Conservation (phyloP, 2,329 filamentous ascomycete genomes). For the Raffaelea deltoideospora region DNA sequence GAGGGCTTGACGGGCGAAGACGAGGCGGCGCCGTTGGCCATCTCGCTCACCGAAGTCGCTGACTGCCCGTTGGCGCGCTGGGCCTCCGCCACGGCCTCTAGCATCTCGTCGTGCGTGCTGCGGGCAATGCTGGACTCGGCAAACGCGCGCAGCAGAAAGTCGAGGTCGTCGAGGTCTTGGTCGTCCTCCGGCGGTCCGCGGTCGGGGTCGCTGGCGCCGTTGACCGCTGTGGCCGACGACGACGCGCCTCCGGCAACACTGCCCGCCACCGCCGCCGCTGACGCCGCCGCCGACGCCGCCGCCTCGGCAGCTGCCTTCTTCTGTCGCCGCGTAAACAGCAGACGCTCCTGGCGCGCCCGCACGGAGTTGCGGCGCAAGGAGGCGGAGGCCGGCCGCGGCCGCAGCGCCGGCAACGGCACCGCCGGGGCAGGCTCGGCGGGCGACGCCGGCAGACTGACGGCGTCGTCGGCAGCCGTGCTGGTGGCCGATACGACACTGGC, state of each 20-base stretch:
- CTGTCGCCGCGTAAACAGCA: constrained; percentile 76
- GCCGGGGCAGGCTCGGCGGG: too few relatives aligned
- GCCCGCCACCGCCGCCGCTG: constrained; percentile 48
- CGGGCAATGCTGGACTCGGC: constrained; percentile 61
- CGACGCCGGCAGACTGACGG: too few relatives aligned
- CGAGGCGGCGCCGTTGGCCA: not conserved
- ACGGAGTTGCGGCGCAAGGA: constrained; percentile 66
- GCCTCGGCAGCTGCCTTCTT: constrained; percentile 47
- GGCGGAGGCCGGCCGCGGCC: constrained; percentile 37
- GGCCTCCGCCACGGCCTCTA: constrained; percentile 48
- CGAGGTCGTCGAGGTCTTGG: constrained; percentile 62
- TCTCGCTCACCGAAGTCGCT: not conserved
- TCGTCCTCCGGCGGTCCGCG: constrained; percentile 51
- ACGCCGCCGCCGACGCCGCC: constrained; percentile 40
- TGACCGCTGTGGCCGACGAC: too few relatives aligned
- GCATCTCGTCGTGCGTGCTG: constrained; percentile 64
- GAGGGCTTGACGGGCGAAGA: constrained; percentile 25
- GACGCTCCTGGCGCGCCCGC: constrained; percentile 71
- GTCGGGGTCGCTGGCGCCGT: too few relatives aligned
- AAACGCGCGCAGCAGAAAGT: constrained; percentile 65
- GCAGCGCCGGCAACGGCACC: constrained; percentile 27
- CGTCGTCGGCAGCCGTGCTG: constrained; percentile 53
- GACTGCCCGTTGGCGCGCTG: constrained; percentile 49
- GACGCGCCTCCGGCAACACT: constrained; percentile 37
- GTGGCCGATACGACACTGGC: constrained; percentile 67